These are phyloP conservation scores for Neofusicoccum umdonicola DNA, from an alignment of 2,329 filamentous ascomycete species.

Conservation along the genomic window DNA sequence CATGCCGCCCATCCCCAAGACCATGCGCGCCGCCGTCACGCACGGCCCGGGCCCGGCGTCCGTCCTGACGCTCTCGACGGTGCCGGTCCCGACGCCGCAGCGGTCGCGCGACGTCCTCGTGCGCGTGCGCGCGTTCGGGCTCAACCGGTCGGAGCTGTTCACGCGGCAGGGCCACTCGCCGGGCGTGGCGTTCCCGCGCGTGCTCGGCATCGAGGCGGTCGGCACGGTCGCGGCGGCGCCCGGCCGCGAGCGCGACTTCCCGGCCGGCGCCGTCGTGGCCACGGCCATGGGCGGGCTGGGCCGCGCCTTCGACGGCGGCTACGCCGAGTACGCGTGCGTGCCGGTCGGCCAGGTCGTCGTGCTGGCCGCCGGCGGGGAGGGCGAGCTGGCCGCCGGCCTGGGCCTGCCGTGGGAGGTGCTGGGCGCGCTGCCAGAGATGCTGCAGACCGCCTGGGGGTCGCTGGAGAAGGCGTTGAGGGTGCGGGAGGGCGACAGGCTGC, in stretches of 20 bases:
- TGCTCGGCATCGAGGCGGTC: constrained; percentile 49
- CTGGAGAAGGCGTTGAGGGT: constrained; percentile 42
- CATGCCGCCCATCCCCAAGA: constrained; percentile 20
- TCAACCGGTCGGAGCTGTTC: constrained; percentile 49
- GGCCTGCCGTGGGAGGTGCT: constrained; percentile 39
- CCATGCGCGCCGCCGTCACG: constrained; percentile 48
- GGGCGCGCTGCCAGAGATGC: constrained; percentile 51
- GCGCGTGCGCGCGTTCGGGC: constrained; percentile 45
- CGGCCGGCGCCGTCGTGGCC: constrained; percentile 44
- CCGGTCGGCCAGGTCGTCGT: constrained; percentile 66
- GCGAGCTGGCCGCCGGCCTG: too few relatives aligned
- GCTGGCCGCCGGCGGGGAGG: constrained; percentile 65
- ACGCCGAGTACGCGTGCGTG: constrained; percentile 50
- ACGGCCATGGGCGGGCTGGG: constrained; percentile 33
- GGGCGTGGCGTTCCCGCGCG: constrained; percentile 41
- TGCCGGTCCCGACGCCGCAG: constrained; percentile 25
- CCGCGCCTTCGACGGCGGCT: constrained; percentile 48
- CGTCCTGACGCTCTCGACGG: constrained; percentile 38
- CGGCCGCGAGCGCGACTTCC: constrained; percentile 24
- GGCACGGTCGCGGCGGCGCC: constrained; percentile 42
- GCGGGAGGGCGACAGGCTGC: constrained; percentile 40
- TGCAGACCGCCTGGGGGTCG: constrained; percentile 50
- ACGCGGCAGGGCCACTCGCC: constrained; percentile 47
- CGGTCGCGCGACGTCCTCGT: constrained; percentile 44
- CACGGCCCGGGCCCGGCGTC: constrained; percentile 39